phyloP scores from a whole-genome alignment of 352 stramenopile species.

The Pythium dissimile region DNA sequence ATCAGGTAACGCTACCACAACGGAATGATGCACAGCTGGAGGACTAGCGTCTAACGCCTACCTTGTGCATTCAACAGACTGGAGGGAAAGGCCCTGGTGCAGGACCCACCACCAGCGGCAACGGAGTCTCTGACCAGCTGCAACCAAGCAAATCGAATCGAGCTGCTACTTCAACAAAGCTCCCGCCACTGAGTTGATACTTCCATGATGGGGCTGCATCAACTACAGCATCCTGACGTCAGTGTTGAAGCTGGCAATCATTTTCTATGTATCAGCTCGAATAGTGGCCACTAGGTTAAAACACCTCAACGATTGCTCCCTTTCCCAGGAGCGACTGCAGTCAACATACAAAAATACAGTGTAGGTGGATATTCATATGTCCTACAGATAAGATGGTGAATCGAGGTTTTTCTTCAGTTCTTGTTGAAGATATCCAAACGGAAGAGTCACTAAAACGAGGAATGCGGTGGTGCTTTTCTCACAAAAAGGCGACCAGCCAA shows the following conservation, averaged over 20 bases:
- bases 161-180: constrained; percentile 8
- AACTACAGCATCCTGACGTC: background rate
- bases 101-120: background rate
- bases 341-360: background rate
- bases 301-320: background rate
- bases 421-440: constrained; percentile 20
- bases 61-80: constrained; percentile 5
- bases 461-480: background rate
- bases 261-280: background rate
- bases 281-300: constrained; percentile 5
- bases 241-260: constrained; percentile 12
- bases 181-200: constrained; percentile 18
- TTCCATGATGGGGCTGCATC: background rate
- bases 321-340: constrained; percentile 6
- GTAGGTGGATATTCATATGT: background rate
- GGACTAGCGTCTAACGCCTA: background rate
- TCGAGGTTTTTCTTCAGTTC: constrained; percentile 10
- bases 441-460: constrained; percentile 11
- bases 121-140: background rate
- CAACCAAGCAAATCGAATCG: constrained; percentile 5
- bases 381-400: background rate
- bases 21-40: too few relatives aligned
- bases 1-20: too few relatives aligned
- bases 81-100: background rate
- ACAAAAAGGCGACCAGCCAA: too few relatives aligned